A percentile compares a stretch with the other conserved stretches of the same genome.
These are phyloP conservation scores for Cardamine chenopodiifolia DNA, from an alignment of 345 rosid species.

Conservation along the genomic window DNA sequence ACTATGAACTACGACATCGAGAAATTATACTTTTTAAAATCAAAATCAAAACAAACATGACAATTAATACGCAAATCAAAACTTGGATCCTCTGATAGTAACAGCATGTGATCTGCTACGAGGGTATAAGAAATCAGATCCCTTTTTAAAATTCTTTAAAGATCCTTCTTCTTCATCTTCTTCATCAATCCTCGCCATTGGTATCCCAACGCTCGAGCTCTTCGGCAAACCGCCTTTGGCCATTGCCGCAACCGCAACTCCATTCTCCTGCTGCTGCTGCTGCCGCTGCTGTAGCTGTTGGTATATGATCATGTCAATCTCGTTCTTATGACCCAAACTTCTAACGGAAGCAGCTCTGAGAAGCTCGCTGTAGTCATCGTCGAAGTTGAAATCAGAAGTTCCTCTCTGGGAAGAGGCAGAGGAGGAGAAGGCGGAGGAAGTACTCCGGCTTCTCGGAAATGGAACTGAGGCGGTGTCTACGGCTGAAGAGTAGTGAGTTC, in stretches of 20 bases:
- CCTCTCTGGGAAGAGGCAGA: slow-evolving; percentile 26
- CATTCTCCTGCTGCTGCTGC: background rate
- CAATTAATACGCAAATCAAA: slow-evolving; percentile 13
- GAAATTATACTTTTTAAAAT: background rate
- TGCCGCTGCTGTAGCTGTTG: slow-evolving; percentile 36
- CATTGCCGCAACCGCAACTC: background rate
- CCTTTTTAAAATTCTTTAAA: slow-evolving; percentile 20
- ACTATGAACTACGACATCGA: background rate
- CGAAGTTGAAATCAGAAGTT: slow-evolving; percentile 2
- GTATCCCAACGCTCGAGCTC: slow-evolving; percentile 52
- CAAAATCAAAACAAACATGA: background rate
- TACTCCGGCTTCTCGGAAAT: slow-evolving; percentile 66
- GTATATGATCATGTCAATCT: slow-evolving; percentile 47
- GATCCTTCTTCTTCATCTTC: slow-evolving; percentile 45
- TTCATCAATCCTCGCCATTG: slow-evolving; percentile 64
- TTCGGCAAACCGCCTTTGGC: slow-evolving; percentile 47
- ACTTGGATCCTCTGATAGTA: slow-evolving; percentile 29
- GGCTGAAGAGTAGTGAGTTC: slow-evolving; percentile 40
- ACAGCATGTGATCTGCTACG: slow-evolving; percentile 59
- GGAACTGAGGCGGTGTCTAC: slow-evolving; percentile 20
- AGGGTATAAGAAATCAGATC: slow-evolving; percentile 40
- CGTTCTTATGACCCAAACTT: slow-evolving; percentile 54
- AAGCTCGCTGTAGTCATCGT: slow-evolving; percentile 66
- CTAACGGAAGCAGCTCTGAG: slow-evolving; percentile 63
- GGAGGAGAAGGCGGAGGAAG: slow-evolving; percentile 43